phyloP scores from a whole-genome alignment of 1,284 basidiomycete genomes.

The Cutaneotrichosporon sp. region DNA sequence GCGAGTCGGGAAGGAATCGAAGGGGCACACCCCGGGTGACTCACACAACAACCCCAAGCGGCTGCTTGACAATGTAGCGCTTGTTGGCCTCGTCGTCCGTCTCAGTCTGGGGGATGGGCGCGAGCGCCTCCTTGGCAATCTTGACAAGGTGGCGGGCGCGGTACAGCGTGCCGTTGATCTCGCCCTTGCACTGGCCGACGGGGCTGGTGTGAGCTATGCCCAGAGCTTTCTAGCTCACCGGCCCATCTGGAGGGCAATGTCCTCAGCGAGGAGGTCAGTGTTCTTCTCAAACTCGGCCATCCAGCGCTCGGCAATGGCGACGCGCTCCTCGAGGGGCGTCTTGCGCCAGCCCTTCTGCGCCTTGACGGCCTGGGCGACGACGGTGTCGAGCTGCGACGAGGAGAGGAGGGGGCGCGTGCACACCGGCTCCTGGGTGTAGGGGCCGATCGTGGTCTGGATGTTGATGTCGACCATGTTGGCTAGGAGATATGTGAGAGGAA shows the following conservation, averaged over 20 bases:
- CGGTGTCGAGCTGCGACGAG: constrained; percentile 60
- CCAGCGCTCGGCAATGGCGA: constrained; percentile 72
- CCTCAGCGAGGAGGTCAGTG: constrained; percentile 68
- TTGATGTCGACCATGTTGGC: constrained; percentile 35
- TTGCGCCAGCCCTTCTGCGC: constrained; percentile 75
- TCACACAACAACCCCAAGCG: constrained; percentile 93
- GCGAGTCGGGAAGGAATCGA: background rate
- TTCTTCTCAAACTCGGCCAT: constrained; percentile 74
- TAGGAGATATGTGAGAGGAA: no score
- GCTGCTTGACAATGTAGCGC: constrained; percentile 76
- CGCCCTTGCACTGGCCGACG: constrained; percentile 71
- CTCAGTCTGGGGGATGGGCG: constrained; percentile 71
- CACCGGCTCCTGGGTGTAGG: constrained; percentile 55
- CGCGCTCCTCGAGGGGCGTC: constrained; percentile 67
- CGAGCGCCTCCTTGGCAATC: constrained; percentile 74
- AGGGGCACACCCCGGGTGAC: constrained; percentile 59
- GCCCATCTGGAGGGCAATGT: constrained; percentile 78
- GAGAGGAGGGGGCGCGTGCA: constrained; percentile 53
- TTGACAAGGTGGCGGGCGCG: constrained; percentile 81
- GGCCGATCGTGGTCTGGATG: constrained; percentile 58
- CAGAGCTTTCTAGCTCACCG: no score
- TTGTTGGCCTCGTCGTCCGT: constrained; percentile 80
- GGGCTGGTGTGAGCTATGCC: constrained; percentile 60
- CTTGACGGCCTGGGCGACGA: constrained; percentile 61
- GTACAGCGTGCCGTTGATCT: constrained; percentile 77